Evolutionary conservation across 495 filamentous ascomycete species (phyloP), one percentile per base, ranked within the genome.

Genomic region (Bathelium albidoporum): DNA sequence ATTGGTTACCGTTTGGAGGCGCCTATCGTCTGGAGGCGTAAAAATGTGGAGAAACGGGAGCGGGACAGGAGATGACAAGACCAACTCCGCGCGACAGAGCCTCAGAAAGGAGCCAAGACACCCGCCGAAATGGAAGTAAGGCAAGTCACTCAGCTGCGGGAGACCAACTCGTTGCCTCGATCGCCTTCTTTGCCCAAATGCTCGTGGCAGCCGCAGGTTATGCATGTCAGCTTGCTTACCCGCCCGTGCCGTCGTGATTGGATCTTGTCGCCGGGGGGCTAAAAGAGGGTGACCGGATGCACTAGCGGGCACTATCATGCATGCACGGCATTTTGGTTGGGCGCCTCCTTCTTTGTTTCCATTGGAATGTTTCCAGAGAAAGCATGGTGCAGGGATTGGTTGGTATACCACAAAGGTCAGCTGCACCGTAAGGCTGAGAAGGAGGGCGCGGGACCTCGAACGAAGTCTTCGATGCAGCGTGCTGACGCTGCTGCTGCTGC

Each of bases 221-320:
- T 55, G 49, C 49, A 55, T 55, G 49, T 55, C 49, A 55, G 49
- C 49, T 55, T 55, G 4, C 49, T 55, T 55, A 55, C 49, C 49
- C 49, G 49, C 49, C 49, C 49, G 49, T 20, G 11, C 43, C 11
- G 43, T n/a, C 18, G n/a, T 49, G 43, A 49, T 49, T 49, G 43
- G 43, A 3, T 7, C 4, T 18, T 20, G 3, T 49, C 34, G 5
- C 20, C 9, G 5, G n/a, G 10, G 43, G 20, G 9, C 12, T 55
- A 2, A 20, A 9, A 11, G 24, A 20, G 49, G 12, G 24, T 11
- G 20, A 12, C 49, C n/a, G 43, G 49, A 29, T 28, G 20, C 22
- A 2, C 5, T 9, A 55, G 29, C 20, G 22, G 49, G 49, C 49
- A 24, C 49, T 20, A 55, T 55, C 24, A 29, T 55, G 49, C 49